phyloP scores from a whole-genome alignment of 306 rosid species.

The Cucurbita argyrosperma region DNA sequence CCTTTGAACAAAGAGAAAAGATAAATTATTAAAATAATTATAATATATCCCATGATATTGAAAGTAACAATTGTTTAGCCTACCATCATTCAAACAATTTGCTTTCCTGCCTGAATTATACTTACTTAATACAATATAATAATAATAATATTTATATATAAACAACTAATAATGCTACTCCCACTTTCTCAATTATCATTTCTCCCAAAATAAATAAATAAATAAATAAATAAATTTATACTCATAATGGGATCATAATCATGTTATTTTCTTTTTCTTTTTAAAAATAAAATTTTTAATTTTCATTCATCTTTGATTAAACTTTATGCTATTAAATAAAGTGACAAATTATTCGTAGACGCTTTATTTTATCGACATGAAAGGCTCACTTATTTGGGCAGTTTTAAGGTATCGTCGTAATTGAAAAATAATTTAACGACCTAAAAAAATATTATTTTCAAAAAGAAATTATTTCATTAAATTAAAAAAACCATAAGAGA shows the following conservation, averaged over 20 bases:
- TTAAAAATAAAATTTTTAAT: neutral
- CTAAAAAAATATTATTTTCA: too few species aligned
- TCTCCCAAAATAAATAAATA: neutral
- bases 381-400: neutral
- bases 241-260: constrained; percentile 17
- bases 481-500: too few species aligned
- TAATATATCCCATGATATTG: constrained; percentile 4
- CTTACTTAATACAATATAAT: constrained; percentile 1
- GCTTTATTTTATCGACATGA: neutral
- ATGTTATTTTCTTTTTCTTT: constrained; percentile 7
- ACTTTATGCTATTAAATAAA: neutral
- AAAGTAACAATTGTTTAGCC: constrained; percentile 6
- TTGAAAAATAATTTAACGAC: too few species aligned
- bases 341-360: neutral
- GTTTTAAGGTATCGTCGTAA: neutral
- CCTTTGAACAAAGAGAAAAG: too few species aligned
- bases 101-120: constrained; percentile 12
- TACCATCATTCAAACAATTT: constrained; percentile 7
- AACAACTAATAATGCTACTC: neutral
- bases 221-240: too few species aligned
- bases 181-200: constrained; percentile 3
- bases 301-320: neutral
- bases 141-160: neutral
- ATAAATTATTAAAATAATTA: neutral
- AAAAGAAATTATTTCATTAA: too few species aligned